phyloP scores from a whole-genome alignment of 2,329 filamentous ascomycete species.

The Microcyclosporella mali region DNA sequence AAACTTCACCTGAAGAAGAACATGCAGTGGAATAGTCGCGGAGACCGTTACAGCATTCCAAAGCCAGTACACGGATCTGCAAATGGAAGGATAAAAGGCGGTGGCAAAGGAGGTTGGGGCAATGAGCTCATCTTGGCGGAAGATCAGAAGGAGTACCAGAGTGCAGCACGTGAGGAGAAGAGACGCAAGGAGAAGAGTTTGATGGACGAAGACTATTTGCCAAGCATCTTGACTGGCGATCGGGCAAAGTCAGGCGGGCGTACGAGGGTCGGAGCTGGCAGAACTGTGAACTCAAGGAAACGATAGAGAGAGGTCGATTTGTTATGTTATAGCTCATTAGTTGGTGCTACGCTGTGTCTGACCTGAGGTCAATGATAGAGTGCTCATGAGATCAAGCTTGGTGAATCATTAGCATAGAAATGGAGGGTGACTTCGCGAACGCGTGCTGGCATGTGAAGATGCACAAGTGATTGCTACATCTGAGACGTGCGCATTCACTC shows the following conservation, averaged over 20 bases:
- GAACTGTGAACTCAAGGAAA: slow-evolving; percentile 77
- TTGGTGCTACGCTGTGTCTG: neutral
- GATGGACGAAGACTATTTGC: slow-evolving; percentile 93
- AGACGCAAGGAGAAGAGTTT: slow-evolving; percentile 67
- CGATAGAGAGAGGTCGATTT: slow-evolving; percentile 29
- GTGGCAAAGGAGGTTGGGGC: slow-evolving; percentile 85
- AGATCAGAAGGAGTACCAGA: slow-evolving; percentile 88
- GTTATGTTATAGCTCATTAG: too few species aligned
- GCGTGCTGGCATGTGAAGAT: too few species aligned
- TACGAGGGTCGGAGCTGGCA: slow-evolving; percentile 76
- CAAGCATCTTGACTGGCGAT: slow-evolving; percentile 75
- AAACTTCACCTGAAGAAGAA: slow-evolving; percentile 84
- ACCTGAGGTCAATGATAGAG: neutral
- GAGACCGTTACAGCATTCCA: slow-evolving; percentile 86
- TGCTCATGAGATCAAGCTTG: neutral
- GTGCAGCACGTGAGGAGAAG: slow-evolving; percentile 57
- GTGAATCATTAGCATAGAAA: neutral
- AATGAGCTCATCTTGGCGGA: slow-evolving; percentile 76
- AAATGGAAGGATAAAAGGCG: slow-evolving; percentile 66
- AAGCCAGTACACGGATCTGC: slow-evolving; percentile 78
- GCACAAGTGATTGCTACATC: too few species aligned
- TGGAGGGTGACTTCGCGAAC: neutral
- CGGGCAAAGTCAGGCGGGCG: slow-evolving; percentile 59
- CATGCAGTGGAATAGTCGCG: slow-evolving; percentile 92
- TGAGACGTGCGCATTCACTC: too few species aligned